Percentiles rank a stretch among this genome's conserved stretches.
phyloP scores from a whole-genome alignment of 1,284 basidiomycete genomes.

The Ceratobasidium sp. region DNA sequence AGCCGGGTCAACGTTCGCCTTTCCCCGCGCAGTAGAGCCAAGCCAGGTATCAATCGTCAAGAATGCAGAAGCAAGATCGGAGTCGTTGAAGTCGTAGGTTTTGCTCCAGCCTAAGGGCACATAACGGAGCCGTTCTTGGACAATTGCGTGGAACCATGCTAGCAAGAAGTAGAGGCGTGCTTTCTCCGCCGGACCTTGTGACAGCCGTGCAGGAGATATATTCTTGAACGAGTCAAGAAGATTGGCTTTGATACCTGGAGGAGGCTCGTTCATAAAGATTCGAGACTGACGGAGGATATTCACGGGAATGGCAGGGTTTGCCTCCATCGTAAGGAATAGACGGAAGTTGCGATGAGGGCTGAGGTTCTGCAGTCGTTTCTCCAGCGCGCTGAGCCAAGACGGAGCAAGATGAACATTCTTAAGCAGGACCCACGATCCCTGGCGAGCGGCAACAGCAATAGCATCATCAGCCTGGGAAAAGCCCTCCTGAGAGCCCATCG shows the following conservation, averaged over 20 bases:
- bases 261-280: conserved; percentile 97
- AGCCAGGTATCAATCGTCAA: conserved; percentile 93
- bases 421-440: conserved; percentile 92
- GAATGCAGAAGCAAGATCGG: conserved; percentile 93
- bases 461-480: conserved; percentile 93
- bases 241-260: conserved; percentile 95
- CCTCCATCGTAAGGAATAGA: conserved; percentile 96
- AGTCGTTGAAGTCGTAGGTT: conserved; percentile 97
- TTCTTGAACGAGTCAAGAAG: conserved; percentile 88
- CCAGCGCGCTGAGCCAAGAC: conserved; percentile 91
- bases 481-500: conserved; percentile 99
- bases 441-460: conserved; percentile 87
- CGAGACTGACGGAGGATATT: conserved; percentile 95
- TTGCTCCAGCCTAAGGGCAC: conserved; percentile 96
- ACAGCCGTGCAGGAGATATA: conserved; percentile 74
- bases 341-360: conserved; percentile 91
- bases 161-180: conserved; percentile 90
- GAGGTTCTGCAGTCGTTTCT: conserved; percentile 95
- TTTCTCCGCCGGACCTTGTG: conserved; percentile 90
- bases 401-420: conserved; percentile 97
- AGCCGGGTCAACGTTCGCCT: conserved; percentile 89
- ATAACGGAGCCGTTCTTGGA: conserved; percentile 95
- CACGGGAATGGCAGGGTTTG: conserved; percentile 90
- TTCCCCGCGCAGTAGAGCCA: conserved; percentile 79
- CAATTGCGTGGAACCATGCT: conserved; percentile 98